These are phyloP conservation scores for Cladophialophora psammophila DNA, from an alignment of 2,329 filamentous ascomycete genomes.

Conservation along the genomic window DNA sequence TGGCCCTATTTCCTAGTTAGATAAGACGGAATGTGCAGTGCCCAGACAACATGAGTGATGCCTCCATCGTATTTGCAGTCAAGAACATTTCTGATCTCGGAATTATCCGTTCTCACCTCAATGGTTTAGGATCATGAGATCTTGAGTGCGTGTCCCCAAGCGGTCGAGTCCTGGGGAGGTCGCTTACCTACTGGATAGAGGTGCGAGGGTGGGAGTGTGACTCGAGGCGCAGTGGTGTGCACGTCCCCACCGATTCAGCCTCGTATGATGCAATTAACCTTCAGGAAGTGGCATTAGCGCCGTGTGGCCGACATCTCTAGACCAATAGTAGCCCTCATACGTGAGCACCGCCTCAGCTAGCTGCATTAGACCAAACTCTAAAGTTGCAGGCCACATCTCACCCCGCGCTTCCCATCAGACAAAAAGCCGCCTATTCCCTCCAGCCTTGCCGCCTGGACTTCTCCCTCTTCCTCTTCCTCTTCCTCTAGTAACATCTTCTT, in stretches of 20 bases:
- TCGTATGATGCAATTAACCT: constrained; percentile 7
- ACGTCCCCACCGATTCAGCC: neutral
- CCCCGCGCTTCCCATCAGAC: neutral
- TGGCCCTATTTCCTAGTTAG: too few species aligned
- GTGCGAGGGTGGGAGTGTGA: neutral
- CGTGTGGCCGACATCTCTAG: neutral
- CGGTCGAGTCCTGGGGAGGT: neutral
- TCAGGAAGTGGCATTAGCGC: neutral
- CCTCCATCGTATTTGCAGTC: too few species aligned
- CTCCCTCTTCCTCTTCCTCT: neutral
- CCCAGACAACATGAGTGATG: too few species aligned
- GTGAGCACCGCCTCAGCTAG: neutral
- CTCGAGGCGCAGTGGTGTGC: neutral
- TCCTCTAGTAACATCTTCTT: neutral
- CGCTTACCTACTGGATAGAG: too few species aligned
- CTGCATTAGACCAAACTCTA: neutral
- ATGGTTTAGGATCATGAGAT: neutral
- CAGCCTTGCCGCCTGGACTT: constrained; percentile 15
- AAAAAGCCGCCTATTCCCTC: constrained; percentile 3
- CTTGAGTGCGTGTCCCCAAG: too few species aligned
- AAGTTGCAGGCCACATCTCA: constrained; percentile 9
- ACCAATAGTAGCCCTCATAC: neutral
- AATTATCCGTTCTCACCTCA: too few species aligned
- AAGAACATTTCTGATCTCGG: too few species aligned
- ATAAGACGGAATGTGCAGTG: too few species aligned